Percentiles rank a stretch among this genome's conserved stretches.
Evolutionary conservation across 352 stramenopile genomes (phyloP).

Genomic region (Phytophthora macrochlamydospora): DNA sequence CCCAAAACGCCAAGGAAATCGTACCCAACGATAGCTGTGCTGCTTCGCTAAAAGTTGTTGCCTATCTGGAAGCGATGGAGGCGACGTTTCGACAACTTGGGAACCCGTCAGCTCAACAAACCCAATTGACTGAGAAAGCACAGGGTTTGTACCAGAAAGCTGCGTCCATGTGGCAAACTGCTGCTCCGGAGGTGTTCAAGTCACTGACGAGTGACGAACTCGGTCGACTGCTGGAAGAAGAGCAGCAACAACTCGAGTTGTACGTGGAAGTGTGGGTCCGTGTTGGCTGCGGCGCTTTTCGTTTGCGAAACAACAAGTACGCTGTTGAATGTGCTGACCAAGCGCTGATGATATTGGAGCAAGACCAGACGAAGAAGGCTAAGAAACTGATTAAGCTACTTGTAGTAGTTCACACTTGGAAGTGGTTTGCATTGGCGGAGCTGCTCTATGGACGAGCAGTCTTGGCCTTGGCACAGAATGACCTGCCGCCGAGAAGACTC

Average conservation of each 20-base stretch:
- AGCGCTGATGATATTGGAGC: constrained; percentile 34
- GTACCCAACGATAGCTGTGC: constrained; percentile 40
- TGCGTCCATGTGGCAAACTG: constrained; percentile 50
- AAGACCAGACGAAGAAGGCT: constrained; percentile 13
- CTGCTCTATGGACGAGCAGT: constrained; percentile 61
- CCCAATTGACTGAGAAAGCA: constrained; percentile 52
- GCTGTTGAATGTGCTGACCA: constrained; percentile 62
- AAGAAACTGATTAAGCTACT: constrained; percentile 19
- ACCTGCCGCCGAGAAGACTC: constrained; percentile 49
- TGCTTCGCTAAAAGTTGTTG: constrained; percentile 49
- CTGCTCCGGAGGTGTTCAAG: constrained; percentile 37
- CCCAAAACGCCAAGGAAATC: constrained; percentile 77
- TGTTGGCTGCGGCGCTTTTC: constrained; percentile 61
- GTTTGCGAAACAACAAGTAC: constrained; percentile 48
- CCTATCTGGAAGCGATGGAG: constrained; percentile 63
- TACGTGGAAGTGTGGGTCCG: constrained; percentile 78
- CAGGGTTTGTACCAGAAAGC: constrained; percentile 65
- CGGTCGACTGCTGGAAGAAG: constrained; percentile 46
- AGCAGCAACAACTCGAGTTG: constrained; percentile 64
- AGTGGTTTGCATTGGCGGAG: constrained; percentile 76
- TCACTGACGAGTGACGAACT: constrained; percentile 26
- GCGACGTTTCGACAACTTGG: constrained; percentile 21
- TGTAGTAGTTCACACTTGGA: constrained; percentile 45
- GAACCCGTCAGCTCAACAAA: constrained; percentile 22
- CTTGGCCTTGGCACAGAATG: constrained; percentile 47